Conservation (phyloP, 2,329 filamentous ascomycete genomes). For the Scopulariopsis brevicaulis region DNA sequence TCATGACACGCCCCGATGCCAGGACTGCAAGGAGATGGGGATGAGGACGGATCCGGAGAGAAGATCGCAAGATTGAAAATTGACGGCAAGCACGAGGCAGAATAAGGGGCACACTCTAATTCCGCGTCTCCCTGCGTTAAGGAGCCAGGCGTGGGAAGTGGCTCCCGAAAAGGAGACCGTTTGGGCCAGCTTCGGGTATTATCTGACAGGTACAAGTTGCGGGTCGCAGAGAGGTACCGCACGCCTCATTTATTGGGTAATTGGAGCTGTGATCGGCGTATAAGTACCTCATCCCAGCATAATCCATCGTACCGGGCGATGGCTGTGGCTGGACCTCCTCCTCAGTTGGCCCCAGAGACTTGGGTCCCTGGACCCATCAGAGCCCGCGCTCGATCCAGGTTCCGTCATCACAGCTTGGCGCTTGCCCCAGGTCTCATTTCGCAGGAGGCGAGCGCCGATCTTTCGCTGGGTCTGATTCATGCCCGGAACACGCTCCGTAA, state of each 20-base stretch:
- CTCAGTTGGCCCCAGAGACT: background rate
- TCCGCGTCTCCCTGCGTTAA: background rate
- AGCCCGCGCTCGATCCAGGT: background rate
- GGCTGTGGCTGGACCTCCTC: background rate
- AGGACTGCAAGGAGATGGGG: background rate
- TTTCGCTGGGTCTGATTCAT: background rate
- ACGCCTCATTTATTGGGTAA: background rate
- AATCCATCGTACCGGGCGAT: background rate
- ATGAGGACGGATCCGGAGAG: background rate
- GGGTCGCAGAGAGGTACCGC: background rate
- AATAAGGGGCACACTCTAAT: background rate
- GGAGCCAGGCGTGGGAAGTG: background rate
- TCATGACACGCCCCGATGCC: background rate
- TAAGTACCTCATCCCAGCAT: background rate
- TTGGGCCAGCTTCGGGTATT: background rate
- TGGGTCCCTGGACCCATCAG: background rate
- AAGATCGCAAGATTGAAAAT: constrained; percentile 4
- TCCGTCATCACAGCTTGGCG: background rate
- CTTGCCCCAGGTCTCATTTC: background rate
- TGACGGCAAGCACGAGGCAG: background rate
- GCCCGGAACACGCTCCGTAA: background rate
- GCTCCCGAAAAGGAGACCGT: background rate
- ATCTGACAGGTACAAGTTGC: background rate
- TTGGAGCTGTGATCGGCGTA: background rate
- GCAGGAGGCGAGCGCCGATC: background rate